Evolutionary conservation across 1,284 basidiomycete genomes (phyloP).

Genomic region (Microbotryum violaceum): DNA sequence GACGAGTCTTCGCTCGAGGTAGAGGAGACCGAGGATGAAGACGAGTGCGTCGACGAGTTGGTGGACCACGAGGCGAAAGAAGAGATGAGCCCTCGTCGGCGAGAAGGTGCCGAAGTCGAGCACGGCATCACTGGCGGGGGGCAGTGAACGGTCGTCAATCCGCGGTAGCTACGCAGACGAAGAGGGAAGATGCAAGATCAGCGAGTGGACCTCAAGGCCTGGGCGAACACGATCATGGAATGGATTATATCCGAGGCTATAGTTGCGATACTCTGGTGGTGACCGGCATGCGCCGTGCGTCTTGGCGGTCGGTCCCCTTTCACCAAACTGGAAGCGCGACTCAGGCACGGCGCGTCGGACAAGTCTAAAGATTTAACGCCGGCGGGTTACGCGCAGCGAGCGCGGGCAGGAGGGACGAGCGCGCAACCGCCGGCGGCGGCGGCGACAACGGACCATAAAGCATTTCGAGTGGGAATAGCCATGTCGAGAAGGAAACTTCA

Average conservation of each 20-base stretch:
- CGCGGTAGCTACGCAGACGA: conserved; percentile 20
- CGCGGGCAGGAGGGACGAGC: neutral
- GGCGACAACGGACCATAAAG: neutral
- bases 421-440: neutral
- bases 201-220: no score
- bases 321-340: no score
- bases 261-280: no score
- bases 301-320: no score
- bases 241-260: no score
- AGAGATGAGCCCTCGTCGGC: conserved; percentile 20
- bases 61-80: conserved; percentile 22
- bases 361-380: no score
- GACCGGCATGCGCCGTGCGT: no score
- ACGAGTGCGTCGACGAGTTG: conserved; percentile 3
- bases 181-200: no score
- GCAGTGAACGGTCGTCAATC: conserved; percentile 25
- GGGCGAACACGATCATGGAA: no score
- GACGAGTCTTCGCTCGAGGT: conserved; percentile 5
- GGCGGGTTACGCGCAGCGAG: neutral
- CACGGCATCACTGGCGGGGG: neutral
- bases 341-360: no score
- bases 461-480: neutral
- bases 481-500: conserved; percentile 7
- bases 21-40: conserved; percentile 11
- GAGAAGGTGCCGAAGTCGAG: neutral